Conservation (phyloP, 2,329 filamentous ascomycete genomes). For the Fusarium transvaalense region DNA sequence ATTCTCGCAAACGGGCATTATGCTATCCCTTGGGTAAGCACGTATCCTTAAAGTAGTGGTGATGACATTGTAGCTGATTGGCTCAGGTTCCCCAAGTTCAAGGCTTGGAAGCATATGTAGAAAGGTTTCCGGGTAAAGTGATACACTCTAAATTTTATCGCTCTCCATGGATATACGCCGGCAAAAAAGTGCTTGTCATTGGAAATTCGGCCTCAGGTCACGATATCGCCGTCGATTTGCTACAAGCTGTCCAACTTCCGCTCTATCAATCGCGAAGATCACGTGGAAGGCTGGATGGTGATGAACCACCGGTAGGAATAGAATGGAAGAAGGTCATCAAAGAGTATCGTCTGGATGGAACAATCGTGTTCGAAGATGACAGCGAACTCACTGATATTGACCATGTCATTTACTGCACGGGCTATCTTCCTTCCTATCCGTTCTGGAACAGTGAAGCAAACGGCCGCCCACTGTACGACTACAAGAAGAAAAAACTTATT, state of each 20-base stretch:
- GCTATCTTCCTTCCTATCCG: conserved; percentile 59
- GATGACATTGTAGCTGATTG: accelerated
- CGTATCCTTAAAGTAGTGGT: accelerated
- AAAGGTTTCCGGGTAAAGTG: conserved; percentile 56
- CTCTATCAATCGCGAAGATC: conserved; percentile 66
- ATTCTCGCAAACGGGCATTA: conserved; percentile 61
- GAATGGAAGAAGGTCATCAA: conserved; percentile 66
- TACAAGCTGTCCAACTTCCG: conserved; percentile 55
- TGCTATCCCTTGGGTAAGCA: conserved; percentile 59
- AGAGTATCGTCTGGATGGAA: conserved; percentile 57
- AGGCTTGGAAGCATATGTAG: conserved; percentile 57
- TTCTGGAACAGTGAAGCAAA: conserved; percentile 63
- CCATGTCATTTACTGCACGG: conserved; percentile 58
- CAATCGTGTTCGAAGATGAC: conserved; percentile 59
- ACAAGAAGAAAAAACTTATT: conserved; percentile 58
- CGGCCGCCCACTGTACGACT: conserved; percentile 64
- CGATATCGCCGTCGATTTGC: conserved; percentile 56
- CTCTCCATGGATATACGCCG: conserved; percentile 51
- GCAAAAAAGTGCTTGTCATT: conserved; percentile 55
- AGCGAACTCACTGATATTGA: conserved; percentile 55
- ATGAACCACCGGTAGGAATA: conserved; percentile 60
- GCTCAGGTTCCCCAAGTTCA: conserved; percentile 60
- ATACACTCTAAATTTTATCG: conserved; percentile 62
- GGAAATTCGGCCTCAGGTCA: conserved; percentile 61
- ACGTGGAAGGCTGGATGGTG: conserved; percentile 63